A percentile compares a stretch with the other conserved stretches of the same genome.
Evolutionary conservation across 148 eudicot species (phyloP).

Genomic region (Heliosperma pusillum): DNA sequence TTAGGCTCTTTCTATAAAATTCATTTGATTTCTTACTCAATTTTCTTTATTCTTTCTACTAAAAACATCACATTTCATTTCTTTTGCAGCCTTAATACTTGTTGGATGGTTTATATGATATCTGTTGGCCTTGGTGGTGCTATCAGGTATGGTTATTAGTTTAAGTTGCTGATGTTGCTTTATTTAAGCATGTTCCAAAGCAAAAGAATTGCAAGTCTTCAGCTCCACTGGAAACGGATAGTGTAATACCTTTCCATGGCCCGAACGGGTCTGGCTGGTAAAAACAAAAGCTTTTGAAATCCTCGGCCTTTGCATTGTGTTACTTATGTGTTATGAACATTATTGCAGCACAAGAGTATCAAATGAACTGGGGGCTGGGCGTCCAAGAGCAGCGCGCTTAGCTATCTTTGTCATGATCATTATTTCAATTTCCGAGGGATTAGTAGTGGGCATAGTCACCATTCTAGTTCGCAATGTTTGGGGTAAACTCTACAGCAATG

Average conservation of each 20-base stretch:
- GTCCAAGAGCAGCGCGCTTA: slow-evolving; percentile 47
- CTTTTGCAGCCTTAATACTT: slow-evolving; percentile 59
- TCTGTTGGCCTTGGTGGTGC: slow-evolving; percentile 72
- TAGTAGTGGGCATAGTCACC: slow-evolving; percentile 37
- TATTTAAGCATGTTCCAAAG: no score
- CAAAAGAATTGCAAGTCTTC: no score
- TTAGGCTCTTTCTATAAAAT: neutral
- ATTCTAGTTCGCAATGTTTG: slow-evolving; percentile 50
- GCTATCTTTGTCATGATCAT: slow-evolving; percentile 47
- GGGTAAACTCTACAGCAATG: slow-evolving; percentile 68
- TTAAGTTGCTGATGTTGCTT: no score
- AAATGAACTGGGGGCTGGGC: slow-evolving; percentile 64
- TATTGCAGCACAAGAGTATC: slow-evolving; percentile 54
- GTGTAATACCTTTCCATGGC: no score
- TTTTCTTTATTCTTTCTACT: no score
- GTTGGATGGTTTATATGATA: slow-evolving; percentile 77
- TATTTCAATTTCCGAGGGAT: slow-evolving; percentile 45
- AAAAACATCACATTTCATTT: no score
- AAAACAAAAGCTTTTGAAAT: no score
- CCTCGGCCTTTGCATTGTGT: no score
- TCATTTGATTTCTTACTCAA: no score
- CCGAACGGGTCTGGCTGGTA: no score
- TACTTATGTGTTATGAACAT: no score
- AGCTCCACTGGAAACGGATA: no score
- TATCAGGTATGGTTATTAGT: slow-evolving; percentile 42